phyloP scores from a whole-genome alignment of 345 rosid genomes.

The Eutrema yunnanense region DNA sequence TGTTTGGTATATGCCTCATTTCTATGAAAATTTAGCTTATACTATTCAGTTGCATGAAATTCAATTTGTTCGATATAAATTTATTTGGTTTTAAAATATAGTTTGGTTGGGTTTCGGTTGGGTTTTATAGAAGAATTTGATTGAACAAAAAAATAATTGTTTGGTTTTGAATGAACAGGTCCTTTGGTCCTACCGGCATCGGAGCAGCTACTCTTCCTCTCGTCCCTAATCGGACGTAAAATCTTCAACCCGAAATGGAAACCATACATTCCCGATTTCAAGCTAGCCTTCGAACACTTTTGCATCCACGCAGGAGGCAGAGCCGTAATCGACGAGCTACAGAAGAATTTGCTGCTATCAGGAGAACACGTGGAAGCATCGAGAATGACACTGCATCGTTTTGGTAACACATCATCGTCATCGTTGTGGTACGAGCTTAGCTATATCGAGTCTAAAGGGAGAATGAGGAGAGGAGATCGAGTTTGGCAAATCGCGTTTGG shows the following conservation, averaged over 20 bases:
- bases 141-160: background rate
- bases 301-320: constrained; percentile 94
- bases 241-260: constrained; percentile 60
- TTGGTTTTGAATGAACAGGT: constrained; percentile 10
- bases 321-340: constrained; percentile 78
- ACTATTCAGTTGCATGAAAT: constrained; percentile 1
- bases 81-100: background rate
- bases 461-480: constrained; percentile 60
- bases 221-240: constrained; percentile 56
- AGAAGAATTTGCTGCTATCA: constrained; percentile 65
- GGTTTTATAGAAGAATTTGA: background rate
- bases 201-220: constrained; percentile 60
- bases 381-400: constrained; percentile 74
- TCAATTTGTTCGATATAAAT: background rate
- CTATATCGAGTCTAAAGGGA: constrained; percentile 75
- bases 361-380: constrained; percentile 78
- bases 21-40: background rate
- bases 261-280: constrained; percentile 83
- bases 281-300: constrained; percentile 82
- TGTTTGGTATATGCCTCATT: background rate
- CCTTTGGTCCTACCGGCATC: constrained; percentile 76
- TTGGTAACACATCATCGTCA: constrained; percentile 89
- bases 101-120: background rate
- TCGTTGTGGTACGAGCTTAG: constrained; percentile 77
- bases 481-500: constrained; percentile 91